Base-by-base conservation (phyloP, 2,329 filamentous ascomycete genomes). In the Penicillium decumbens region DNA sequence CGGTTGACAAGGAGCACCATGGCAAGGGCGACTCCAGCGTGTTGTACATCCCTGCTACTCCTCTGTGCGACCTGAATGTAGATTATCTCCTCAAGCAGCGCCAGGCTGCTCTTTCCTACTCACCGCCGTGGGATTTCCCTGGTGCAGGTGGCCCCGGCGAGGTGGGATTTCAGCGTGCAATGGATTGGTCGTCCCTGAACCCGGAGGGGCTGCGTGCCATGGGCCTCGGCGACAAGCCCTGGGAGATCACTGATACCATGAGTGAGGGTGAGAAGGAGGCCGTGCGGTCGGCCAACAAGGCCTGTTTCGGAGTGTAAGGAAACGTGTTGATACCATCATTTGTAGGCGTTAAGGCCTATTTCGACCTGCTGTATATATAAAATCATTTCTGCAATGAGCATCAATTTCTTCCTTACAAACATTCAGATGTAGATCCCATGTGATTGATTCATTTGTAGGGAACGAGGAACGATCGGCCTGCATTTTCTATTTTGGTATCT, bases 11-110 rank as follows among this genome's bases (percentile, higher is more conserved):
- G 57, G 76, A 84, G 1, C 91, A 96, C 65, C 70, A 69, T 1
- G 92, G 91, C 1, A 76, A 72, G 1, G 69, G 74, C 0, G 91
- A 96, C 67, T 89, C 87, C 0, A 90, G 85, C 59, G 91, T 95
- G 0, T 64, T 96, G 51, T 96, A 96, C 63, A 95, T 96, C 47
- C 90, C 91, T 0, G 84, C 88, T 0, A 93, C 88, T 47, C 90
- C 91, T 0, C 77, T 89, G 27, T 95, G 89, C 0, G 80, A 85
- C 45, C 72, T 76, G 33, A 95, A 93, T 60, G 83, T 86, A 0
- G 71, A 79, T 20, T 93, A 91, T 64, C 74, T 92, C 1, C 77
- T 72, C 1, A 77, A 81, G 13, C 89, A 95, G 72, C 79, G 86
- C 18, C 75, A 81, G n/a, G 80, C 82, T 0, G 93, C 93, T 58